Conservation (phyloP, 208 protist species). For the Herpetomonas tarakana region DNA sequence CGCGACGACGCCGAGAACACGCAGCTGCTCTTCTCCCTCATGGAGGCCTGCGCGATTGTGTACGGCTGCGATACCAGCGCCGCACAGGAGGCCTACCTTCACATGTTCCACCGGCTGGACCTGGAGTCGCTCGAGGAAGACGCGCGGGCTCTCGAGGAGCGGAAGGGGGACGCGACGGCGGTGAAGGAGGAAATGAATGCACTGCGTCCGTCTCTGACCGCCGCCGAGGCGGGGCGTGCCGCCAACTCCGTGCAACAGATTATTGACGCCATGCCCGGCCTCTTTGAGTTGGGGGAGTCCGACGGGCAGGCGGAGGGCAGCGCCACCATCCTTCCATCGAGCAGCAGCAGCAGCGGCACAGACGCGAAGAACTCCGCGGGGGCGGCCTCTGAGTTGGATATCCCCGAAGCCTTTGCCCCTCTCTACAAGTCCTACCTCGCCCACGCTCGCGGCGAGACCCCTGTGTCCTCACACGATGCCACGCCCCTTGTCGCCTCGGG, state of each 20-base stretch:
- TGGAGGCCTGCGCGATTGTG: conserved; percentile 86
- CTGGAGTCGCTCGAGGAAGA: conserved; percentile 63
- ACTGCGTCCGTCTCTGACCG: background rate
- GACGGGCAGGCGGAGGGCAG: no score
- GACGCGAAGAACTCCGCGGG: no score
- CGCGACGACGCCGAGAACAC: conserved; percentile 20
- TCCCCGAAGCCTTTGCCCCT: conserved; percentile 47
- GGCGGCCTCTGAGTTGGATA: background rate
- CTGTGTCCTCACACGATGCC: conserved; percentile 54
- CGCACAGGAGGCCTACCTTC: conserved; percentile 67
- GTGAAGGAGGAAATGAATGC: background rate
- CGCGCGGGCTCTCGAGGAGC: conserved; percentile 34
- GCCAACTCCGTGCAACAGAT: background rate
- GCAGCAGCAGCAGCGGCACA: no score
- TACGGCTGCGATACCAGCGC: conserved; percentile 66
- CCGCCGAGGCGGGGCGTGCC: background rate
- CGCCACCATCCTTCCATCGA: no score
- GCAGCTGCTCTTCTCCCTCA: conserved; percentile 79
- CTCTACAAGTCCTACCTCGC: conserved; percentile 64
- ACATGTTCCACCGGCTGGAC: conserved; percentile 60
- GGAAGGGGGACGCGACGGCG: conserved; percentile 27
- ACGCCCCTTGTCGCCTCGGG: conserved; percentile 40
- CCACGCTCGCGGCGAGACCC: conserved; percentile 50
- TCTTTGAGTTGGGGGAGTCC: conserved; percentile 26
- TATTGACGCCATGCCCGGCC: background rate